These are phyloP conservation scores for Niebla homalea DNA, from an alignment of 495 filamentous ascomycete genomes.

Conservation along the genomic window DNA sequence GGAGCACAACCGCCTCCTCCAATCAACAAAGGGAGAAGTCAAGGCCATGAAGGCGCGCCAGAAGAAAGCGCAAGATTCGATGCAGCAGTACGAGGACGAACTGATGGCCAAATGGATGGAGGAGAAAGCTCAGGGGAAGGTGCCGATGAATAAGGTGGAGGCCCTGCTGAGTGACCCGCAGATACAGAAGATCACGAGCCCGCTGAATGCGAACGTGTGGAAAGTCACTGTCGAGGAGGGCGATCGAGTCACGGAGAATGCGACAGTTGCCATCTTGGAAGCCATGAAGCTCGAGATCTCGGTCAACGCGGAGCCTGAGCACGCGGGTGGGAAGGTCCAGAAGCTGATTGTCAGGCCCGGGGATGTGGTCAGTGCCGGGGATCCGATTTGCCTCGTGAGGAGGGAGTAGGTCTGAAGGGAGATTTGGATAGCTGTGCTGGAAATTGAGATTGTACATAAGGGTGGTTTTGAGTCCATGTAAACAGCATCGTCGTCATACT, in stretches of 20 bases:
- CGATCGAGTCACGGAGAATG: slow-evolving; percentile 21
- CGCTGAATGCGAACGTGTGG: slow-evolving; percentile 46
- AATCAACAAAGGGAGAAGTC: slow-evolving; percentile 29
- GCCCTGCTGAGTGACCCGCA: slow-evolving; percentile 31
- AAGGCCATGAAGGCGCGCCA: slow-evolving; percentile 28
- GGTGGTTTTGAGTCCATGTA: too few species aligned
- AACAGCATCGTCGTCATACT: too few species aligned
- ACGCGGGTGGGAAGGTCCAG: slow-evolving; percentile 21
- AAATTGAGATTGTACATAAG: too few species aligned
- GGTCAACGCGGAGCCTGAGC: slow-evolving; percentile 20
- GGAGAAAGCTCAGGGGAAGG: slow-evolving; percentile 32
- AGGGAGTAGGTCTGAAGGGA: too few species aligned
- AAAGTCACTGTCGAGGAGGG: slow-evolving; percentile 37
- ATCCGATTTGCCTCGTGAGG: slow-evolving; percentile 22
- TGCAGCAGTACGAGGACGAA: slow-evolving; percentile 31
- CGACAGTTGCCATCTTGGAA: slow-evolving; percentile 33
- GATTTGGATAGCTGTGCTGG: too few species aligned
- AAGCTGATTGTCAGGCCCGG: slow-evolving; percentile 30
- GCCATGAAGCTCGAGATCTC: slow-evolving; percentile 46
- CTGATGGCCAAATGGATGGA: slow-evolving; percentile 31
- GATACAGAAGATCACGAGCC: slow-evolving; percentile 30
- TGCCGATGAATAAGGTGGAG: slow-evolving; percentile 30
- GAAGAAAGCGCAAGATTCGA: slow-evolving; percentile 31
- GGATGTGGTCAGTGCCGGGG: slow-evolving; percentile 29
- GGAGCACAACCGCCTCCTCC: slow-evolving; percentile 34